Base-by-base conservation (phyloP, 495 filamentous ascomycete genomes). In the Penicillium argentinense region DNA sequence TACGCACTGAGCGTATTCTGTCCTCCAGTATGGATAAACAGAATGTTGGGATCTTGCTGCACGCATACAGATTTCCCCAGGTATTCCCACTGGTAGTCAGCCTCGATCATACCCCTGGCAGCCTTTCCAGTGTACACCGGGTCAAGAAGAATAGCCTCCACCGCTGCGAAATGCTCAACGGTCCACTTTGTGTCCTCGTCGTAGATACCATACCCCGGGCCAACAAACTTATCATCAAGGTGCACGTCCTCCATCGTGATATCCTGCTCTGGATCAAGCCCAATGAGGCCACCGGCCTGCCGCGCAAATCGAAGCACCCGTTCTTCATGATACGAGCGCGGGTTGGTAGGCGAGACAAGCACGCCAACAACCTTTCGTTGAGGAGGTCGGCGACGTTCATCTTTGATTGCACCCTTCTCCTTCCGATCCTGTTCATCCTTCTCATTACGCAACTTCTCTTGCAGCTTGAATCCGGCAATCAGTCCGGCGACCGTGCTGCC, bases 11-110 rank as follows among this genome's bases (percentile, higher is more conserved):
- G 14, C 0, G 66, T 62, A 37, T 66, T 53, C 47, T 71, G 69
- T n/a, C 69, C 69, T 6, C 69, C 69, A 0, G 69, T 72, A 49
- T 72, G 69, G 29, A 72, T 66, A 28, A 72, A 71, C 19, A 72
- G 45, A 16, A 56, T 62, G 62, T 72, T 71, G 1, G n/a, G n/a
- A n/a, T n/a, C n/a, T n/a, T n/a, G n/a, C n/a, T n/a, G n/a, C n/a
- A n/a, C n/a, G n/a, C n/a, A n/a, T n/a, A n/a, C n/a, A n/a, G n/a
- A n/a, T n/a, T n/a, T n/a, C n/a, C n/a, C n/a, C n/a, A n/a, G n/a
- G n/a, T n/a, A n/a, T n/a, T 57, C 53, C 62, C 60, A 67, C 19
- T 63, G 49, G n/a, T n/a, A n/a, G n/a, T n/a, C n/a, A n/a, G n/a
- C n/a, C n/a, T n/a, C n/a, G 45, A 63, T 54, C 59, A 69, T 60